Conservation (phyloP, 1,139 yeast genomes). For the Debaryomycetaceae sp. region DNA sequence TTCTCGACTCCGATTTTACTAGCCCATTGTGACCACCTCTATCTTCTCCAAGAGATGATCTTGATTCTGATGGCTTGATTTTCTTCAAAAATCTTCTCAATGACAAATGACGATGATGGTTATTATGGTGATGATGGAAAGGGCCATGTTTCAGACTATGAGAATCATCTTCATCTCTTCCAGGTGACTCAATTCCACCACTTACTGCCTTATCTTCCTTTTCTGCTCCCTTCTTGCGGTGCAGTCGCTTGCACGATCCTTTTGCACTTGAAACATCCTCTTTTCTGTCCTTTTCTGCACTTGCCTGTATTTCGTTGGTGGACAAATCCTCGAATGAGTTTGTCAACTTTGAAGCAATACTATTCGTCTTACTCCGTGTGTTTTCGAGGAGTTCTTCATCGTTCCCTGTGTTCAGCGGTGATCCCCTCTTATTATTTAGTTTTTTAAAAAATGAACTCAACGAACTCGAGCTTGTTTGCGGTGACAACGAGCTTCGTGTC, state of each 20-base stretch:
- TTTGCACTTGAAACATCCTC: neutral
- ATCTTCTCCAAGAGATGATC: constrained; percentile 4
- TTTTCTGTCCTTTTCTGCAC: neutral
- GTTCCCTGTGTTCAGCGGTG: neutral
- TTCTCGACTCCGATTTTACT: constrained; percentile 1
- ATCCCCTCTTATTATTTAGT: constrained; percentile 2
- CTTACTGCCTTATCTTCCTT: neutral
- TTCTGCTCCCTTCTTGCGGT: neutral
- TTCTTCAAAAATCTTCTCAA: constrained; percentile 39
- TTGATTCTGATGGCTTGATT: constrained; percentile 18
- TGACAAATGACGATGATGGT: constrained; percentile 25
- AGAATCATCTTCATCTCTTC: neutral
- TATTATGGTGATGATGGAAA: neutral
- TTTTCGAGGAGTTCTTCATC: neutral
- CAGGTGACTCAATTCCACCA: neutral
- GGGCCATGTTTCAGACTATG: neutral
- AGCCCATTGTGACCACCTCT: constrained; percentile 8
- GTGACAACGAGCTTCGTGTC: constrained; percentile 14
- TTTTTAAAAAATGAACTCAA: constrained; percentile 11
- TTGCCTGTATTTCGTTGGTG: neutral
- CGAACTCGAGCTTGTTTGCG: constrained; percentile 15
- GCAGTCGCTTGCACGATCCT: neutral
- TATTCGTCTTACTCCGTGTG: neutral
- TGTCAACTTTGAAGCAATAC: neutral
- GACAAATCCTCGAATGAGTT: neutral